These are phyloP conservation scores for Cryptococcus jaspeensis DNA, from an alignment of 1,284 basidiomycete species.

Conservation along the genomic window DNA sequence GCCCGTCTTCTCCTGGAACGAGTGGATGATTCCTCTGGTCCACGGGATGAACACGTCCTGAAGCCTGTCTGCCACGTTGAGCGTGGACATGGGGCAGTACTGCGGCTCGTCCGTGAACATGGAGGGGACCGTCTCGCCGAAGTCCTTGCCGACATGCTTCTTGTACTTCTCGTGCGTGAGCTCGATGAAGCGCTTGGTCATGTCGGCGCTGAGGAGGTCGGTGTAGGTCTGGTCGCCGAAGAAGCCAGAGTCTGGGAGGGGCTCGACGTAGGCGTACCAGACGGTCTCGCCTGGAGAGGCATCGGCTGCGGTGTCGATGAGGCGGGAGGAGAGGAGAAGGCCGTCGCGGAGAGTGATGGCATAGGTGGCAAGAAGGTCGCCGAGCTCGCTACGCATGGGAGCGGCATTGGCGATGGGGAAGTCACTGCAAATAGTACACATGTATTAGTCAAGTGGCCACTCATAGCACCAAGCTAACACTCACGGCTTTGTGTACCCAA, in stretches of 20 bases:
- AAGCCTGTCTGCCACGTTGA: conserved; percentile 11
- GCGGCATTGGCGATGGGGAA: conserved; percentile 26
- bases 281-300: conserved; percentile 3
- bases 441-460: neutral
- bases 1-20: conserved; percentile 13
- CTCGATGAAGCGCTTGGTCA: conserved; percentile 27
- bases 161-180: conserved; percentile 32
- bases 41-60: conserved; percentile 34
- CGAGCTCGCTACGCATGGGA: conserved; percentile 28
- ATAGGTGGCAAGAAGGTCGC: conserved; percentile 24
- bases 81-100: conserved; percentile 19
- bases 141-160: conserved; percentile 24
- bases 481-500: conserved; percentile 22
- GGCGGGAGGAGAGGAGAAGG: conserved; percentile 18
- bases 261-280: conserved; percentile 33
- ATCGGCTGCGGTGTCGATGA: conserved; percentile 3
- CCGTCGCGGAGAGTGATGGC: conserved; percentile 19
- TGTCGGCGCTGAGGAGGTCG: conserved; percentile 25
- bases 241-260: conserved; percentile 24
- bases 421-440: conserved; percentile 6
- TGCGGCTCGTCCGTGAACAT: conserved; percentile 40
- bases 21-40: conserved; percentile 16
- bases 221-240: conserved; percentile 29
- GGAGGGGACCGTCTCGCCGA: conserved; percentile 25
- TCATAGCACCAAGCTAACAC: neutral